Evolutionary conservation across 2,329 filamentous ascomycete genomes (phyloP), one percentile per base, ranked within the genome.

Genomic region (Xylaria sp.): DNA sequence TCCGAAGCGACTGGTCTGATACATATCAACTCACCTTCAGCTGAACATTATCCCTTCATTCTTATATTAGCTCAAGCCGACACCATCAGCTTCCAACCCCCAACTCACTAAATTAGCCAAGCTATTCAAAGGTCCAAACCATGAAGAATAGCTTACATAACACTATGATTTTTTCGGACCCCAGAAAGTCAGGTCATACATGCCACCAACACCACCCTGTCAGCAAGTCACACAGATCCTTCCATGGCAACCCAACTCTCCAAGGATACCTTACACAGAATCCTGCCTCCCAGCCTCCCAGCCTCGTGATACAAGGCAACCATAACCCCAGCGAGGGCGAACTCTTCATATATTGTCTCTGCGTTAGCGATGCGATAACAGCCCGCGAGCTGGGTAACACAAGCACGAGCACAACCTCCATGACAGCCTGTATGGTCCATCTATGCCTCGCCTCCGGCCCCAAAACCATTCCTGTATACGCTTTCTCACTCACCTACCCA

Each of bases 241-340:
- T 28, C 1, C 12, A 28, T 44, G 55, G 55, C 39, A 58, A 58
- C 55, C 37, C 34, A 57, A 18, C 37, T 28, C 4, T 12, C 37
- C 8, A n/a, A 32, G 39, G 39, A 15, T 18, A 10, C 18, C 13
- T 44, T 46, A 32, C 39, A 46, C 56, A n/a, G 56, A 13, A 28
- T n/a, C 23, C 56, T 10, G 28, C 28, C 56, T 10, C 39, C 56
- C 56, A 32, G 56, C 56, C 56, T 58, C 39, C 56, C 56, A 46
- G 56, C 56, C 56, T 58, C 15, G 39, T 9, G 20, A 46, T 32
- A 46, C 56, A 46, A 46, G 56, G 56, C 56, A 46, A 20, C 39
- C 4, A 18, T 15, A n/a, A n/a, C 9, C 9, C 25, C 23, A 58
- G n/a, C 18, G 56, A 32, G 25, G 20, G 18, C 13, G 9, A 28